Conservation (phyloP, 345 rosid species). For the Brassica juncea region DNA sequence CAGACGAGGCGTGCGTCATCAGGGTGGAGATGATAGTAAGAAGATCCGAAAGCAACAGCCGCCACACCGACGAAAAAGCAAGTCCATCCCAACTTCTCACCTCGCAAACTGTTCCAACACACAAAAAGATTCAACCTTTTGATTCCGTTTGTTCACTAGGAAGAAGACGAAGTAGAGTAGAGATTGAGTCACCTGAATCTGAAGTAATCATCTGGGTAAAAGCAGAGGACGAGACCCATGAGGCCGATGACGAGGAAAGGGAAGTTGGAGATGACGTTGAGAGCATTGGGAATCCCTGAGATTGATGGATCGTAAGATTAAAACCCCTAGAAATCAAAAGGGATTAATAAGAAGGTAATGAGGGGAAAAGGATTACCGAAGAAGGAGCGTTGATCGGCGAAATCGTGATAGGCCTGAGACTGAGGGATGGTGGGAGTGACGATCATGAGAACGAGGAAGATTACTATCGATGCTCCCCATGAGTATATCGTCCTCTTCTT, state of each 20-base stretch:
- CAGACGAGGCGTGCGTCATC: conserved; percentile 85
- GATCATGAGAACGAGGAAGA: conserved; percentile 78
- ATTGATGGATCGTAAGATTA: neutral
- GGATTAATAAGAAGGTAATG: too few species aligned
- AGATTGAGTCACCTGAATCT: conserved; percentile 49
- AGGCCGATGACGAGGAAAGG: conserved; percentile 89
- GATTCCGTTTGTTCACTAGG: neutral
- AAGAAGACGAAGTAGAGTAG: neutral
- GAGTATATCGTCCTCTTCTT: conserved; percentile 52
- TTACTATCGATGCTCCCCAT: conserved; percentile 65
- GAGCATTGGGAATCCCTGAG: conserved; percentile 80
- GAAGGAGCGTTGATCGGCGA: conserved; percentile 86
- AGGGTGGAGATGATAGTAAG: conserved; percentile 90
- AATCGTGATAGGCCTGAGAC: conserved; percentile 76
- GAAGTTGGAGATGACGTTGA: conserved; percentile 85
- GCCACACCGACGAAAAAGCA: conserved; percentile 79
- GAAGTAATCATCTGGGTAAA: conserved; percentile 66
- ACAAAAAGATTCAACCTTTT: neutral
- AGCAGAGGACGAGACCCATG: conserved; percentile 77
- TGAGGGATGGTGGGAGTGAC: conserved; percentile 90
- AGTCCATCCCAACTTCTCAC: conserved; percentile 90
- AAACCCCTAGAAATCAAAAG: conserved; percentile 3
- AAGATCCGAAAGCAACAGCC: conserved; percentile 83
- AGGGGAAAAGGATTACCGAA: too few species aligned
- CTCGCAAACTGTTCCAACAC: conserved; percentile 60